Evolutionary conservation across 148 eudicot genomes (phyloP), one percentile per base, ranked within the genome.

Genomic region (Amaranthus palmeri): DNA sequence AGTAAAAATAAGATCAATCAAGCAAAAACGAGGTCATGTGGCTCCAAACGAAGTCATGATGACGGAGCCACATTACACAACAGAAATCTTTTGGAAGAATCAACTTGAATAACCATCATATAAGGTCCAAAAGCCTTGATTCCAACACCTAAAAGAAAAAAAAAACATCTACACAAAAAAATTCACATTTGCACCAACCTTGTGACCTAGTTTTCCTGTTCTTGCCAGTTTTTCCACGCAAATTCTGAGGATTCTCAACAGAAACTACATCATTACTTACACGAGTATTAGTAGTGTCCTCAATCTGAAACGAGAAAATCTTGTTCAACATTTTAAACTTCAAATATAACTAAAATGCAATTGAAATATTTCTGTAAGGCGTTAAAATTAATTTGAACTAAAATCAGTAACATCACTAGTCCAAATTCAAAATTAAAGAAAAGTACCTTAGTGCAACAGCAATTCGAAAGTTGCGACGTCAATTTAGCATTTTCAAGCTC

Each of bases 401-500:
- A 25, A 1, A 25, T 25, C 36, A 25, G 0, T 25, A 25, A 25
- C 36, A 25, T 25, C 36, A 0, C 36, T 2, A 25, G 2, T 25
- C 36, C 36, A 25, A 40, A 15, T 43, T 9, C 15, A 50, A 50
- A 53, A n/a, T 3, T 4, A 43, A 57, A 48, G 61, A 25, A 1
- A 3, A n/a, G 11, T 40, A 91, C 97, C 97, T 91, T 82, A 41
- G 60, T 74, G 70, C 90, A 87, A 44, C 67, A 69, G 81, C 97
- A 91, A 53, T 44, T 79, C 12, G 88, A 81, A 69, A 88, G 78
- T 65, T 77, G 85, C 70, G 83, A 74, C 11, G 71, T 79, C 52
- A 91, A 77, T 70, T 71, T 79, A 43, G 88, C 84, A 77, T 91
- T 91, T 55, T 87, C 81, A 72, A 69, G 70, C 77, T 91, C 92